These are phyloP conservation scores for Neolentinus lepideus DNA, from an alignment of 1,284 basidiomycete species.

Conservation along the genomic window DNA sequence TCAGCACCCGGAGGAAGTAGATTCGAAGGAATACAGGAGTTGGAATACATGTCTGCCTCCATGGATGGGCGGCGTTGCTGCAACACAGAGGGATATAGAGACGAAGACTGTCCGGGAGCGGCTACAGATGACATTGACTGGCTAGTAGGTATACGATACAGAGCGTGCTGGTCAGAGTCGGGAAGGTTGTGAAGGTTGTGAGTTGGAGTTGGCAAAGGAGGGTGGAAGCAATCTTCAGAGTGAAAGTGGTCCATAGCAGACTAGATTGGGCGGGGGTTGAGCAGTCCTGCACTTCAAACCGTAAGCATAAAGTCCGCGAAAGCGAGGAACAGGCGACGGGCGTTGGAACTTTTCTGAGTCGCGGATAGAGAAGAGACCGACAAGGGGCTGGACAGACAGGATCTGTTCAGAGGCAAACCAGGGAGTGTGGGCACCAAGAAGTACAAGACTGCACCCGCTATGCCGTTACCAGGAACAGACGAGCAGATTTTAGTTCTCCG, in stretches of 20 bases:
- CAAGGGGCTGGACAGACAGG: background rate
- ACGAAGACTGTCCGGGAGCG: background rate
- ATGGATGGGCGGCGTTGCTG: background rate
- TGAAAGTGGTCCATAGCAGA: constrained; percentile 1
- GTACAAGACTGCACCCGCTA: background rate
- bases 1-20: constrained; percentile 49
- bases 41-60: background rate
- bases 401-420: background rate
- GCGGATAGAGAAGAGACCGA: constrained; percentile 14
- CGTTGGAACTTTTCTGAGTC: background rate
- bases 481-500: constrained; percentile 1
- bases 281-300: background rate
- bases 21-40: constrained; percentile 34
- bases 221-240: background rate
- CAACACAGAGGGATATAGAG: background rate
- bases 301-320: background rate
- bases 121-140: background rate
- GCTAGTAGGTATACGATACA: background rate
- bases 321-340: background rate
- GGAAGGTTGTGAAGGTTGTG: too few relatives aligned
- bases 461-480: background rate
- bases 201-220: background rate
- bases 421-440: background rate
- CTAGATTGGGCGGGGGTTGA: background rate
- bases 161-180: background rate